Percentiles rank a stretch among this genome's conserved stretches.
Conservation (phyloP, 2,329 filamentous ascomycete genomes). For the Xylariaceae sp. region DNA sequence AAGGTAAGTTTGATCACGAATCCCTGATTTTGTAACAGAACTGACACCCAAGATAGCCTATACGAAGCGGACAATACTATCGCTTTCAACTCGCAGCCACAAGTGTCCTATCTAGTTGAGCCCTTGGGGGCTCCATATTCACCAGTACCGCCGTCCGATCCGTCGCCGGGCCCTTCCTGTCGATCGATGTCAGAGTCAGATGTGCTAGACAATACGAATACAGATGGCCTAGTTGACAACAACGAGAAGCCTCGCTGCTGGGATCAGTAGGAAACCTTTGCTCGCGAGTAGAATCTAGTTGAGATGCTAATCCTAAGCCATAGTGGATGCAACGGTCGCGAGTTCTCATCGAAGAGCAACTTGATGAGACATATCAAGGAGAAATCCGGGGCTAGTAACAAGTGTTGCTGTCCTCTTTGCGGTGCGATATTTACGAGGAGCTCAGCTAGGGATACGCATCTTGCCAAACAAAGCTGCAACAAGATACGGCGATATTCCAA, state of each 20-base stretch:
- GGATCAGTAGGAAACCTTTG: conserved; percentile 16
- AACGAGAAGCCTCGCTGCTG: conserved; percentile 26
- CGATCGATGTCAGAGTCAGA: conserved; percentile 15
- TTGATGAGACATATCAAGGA: conserved; percentile 29
- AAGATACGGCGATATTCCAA: conserved; percentile 30
- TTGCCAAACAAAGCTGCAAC: conserved; percentile 30
- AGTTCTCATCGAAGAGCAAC: conserved; percentile 30
- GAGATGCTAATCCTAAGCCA: too few relatives aligned
- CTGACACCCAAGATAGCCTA: conserved; percentile 8
- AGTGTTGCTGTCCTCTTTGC: conserved; percentile 27
- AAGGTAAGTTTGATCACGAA: conserved; percentile 5
- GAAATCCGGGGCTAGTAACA: conserved; percentile 25
- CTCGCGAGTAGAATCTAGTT: too few relatives aligned
- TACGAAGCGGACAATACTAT: conserved; percentile 6
- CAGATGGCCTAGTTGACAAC: conserved; percentile 15
- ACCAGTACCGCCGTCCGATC: conserved; percentile 3
- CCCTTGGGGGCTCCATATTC: background rate
- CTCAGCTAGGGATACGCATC: conserved; percentile 27
- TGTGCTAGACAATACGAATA: conserved; percentile 15
- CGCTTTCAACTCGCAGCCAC: background rate
- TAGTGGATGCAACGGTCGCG: conserved; percentile 25
- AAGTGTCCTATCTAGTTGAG: conserved; percentile 5
- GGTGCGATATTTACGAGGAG: conserved; percentile 28
- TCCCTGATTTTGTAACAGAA: background rate
- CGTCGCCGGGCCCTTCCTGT: conserved; percentile 1